Base-by-base conservation (phyloP, 352 stramenopile genomes). In the Globisporangium acanthophoron region DNA sequence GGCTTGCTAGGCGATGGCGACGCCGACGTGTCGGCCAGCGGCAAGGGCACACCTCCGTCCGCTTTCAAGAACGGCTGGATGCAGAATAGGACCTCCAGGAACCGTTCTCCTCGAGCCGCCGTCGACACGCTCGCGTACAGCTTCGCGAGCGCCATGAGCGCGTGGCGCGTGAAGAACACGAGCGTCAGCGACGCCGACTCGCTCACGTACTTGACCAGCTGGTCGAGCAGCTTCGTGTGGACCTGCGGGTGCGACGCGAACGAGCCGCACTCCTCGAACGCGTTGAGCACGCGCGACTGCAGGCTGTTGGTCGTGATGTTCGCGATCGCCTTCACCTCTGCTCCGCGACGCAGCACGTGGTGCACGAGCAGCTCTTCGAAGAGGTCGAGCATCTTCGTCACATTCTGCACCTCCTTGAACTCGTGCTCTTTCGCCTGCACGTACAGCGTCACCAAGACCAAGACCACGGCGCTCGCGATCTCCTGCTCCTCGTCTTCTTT, bases 291-390 rank as follows among this genome's bases (percentile, higher is more conserved):
- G 8, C 85, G 77, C 1, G 82, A 90, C 63, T 91, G 82, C 12
- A 94, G 69, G 27, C 80, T 92, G 61, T 88, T 92, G n/a, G 74
- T 89, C 16, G 78, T 88, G 45, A 92, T 78, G 51, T 84, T 89
- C 9, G 74, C 74, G 31, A 81, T 61, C 9, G 65, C 58, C 56
- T 75, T 76, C 3, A 52, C 66, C 20, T 64, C 54, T 9, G 60
- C 55, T 18, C 56, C 53, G 21, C 69, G 69, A 2, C 55, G 65
- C 24, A 92, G 64, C 11, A 92, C 81, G 57, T 92, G 85, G 9
- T 76, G 79, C n/a, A 71, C 69, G n/a, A 91, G 68, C 35, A 90
- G 56, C 29, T 59, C 61, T 3, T 81, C 70, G 52, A 94, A 89
- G 24, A 92, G 50, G 46, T 85, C 66, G 40, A 94, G 61, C 52